Percentiles rank a stretch among this genome's conserved stretches.
Evolutionary conservation across 352 stramenopile species (phyloP).

Genomic region (Phytophthora aleatoria): DNA sequence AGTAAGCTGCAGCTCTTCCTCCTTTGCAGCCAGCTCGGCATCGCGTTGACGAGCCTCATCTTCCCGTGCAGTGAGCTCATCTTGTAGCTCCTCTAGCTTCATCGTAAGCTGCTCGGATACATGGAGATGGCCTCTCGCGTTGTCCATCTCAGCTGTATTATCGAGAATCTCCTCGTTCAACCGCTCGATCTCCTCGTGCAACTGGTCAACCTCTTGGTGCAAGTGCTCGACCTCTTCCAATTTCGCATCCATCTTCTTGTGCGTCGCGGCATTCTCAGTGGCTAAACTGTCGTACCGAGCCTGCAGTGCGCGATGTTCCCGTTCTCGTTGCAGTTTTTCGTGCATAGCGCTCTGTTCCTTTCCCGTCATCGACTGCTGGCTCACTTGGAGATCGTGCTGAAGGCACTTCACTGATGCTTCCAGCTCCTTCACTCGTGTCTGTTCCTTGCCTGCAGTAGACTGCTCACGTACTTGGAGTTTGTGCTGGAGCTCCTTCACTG

Average conservation of each 20-base stretch:
- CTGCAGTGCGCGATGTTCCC: constrained; percentile 48
- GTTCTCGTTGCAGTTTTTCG: constrained; percentile 58
- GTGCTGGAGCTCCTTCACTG: constrained; percentile 37
- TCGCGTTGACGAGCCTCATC: constrained; percentile 38
- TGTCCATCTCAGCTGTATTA: constrained; percentile 52
- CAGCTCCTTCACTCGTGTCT: constrained; percentile 31
- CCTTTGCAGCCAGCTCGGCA: constrained; percentile 36
- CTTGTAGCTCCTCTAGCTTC: constrained; percentile 50
- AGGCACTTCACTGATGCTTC: constrained; percentile 42
- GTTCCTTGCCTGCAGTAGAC: constrained; percentile 12
- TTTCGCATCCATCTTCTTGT: constrained; percentile 34
- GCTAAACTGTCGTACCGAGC: constrained; percentile 32
- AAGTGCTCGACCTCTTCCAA: constrained; percentile 28
- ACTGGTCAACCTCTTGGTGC: constrained; percentile 29
- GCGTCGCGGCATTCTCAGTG: constrained; percentile 26
- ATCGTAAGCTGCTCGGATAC: constrained; percentile 48
- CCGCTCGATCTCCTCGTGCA: constrained; percentile 34
- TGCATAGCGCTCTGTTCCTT: constrained; percentile 57
- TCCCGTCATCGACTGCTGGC: constrained; percentile 38
- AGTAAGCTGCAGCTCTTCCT: constrained; percentile 28
- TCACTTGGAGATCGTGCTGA: constrained; percentile 42
- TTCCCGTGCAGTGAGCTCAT: constrained; percentile 37
- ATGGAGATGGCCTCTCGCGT: constrained; percentile 40
- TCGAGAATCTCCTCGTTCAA: constrained; percentile 46
- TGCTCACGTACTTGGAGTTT: constrained; percentile 40